Percentiles rank a stretch among this genome's conserved stretches.
Conservation (phyloP, 208 protist genomes). For the Novymonas esmeraldas region DNA sequence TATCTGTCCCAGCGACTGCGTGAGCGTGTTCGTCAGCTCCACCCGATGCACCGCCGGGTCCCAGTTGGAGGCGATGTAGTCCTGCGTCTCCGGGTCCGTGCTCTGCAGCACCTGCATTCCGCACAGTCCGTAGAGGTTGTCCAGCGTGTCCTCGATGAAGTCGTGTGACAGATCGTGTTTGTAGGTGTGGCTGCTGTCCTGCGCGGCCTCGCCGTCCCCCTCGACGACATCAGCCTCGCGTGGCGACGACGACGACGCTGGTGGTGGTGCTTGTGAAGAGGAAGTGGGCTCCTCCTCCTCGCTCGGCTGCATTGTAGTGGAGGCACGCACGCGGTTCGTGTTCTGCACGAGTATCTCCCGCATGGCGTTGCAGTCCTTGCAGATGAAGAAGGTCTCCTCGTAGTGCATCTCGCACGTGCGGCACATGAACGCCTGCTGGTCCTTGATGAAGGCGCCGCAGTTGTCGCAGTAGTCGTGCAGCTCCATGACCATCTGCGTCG, state of each 20-base stretch:
- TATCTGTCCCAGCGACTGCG: constrained; percentile 43
- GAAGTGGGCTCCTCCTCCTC: not conserved
- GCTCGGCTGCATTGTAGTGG: too few relatives aligned
- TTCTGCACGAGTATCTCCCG: constrained; percentile 34
- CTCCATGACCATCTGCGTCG: constrained; percentile 73
- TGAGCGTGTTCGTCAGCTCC: constrained; percentile 35
- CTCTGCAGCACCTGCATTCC: constrained; percentile 70
- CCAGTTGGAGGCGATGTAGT: constrained; percentile 40
- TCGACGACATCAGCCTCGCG: too few relatives aligned
- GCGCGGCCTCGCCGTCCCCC: not conserved
- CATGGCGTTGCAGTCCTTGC: constrained; percentile 66
- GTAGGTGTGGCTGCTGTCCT: constrained; percentile 31
- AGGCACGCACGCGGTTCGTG: constrained; percentile 7
- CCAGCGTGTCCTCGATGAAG: constrained; percentile 83
- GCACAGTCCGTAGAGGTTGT: constrained; percentile 71
- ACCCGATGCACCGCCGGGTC: constrained; percentile 23
- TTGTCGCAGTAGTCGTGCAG: constrained; percentile 75
- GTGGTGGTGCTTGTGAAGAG: not conserved
- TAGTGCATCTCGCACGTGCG: constrained; percentile 77
- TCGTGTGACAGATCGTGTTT: constrained; percentile 72
- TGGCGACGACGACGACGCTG: not conserved
- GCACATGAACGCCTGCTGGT: constrained; percentile 74
- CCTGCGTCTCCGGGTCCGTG: constrained; percentile 39
- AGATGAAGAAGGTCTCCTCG: constrained; percentile 67
- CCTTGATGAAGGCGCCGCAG: constrained; percentile 54